phyloP scores from a whole-genome alignment of 192 early-diverging fungal genomes.

The Gorgonomyces haynaldii region DNA sequence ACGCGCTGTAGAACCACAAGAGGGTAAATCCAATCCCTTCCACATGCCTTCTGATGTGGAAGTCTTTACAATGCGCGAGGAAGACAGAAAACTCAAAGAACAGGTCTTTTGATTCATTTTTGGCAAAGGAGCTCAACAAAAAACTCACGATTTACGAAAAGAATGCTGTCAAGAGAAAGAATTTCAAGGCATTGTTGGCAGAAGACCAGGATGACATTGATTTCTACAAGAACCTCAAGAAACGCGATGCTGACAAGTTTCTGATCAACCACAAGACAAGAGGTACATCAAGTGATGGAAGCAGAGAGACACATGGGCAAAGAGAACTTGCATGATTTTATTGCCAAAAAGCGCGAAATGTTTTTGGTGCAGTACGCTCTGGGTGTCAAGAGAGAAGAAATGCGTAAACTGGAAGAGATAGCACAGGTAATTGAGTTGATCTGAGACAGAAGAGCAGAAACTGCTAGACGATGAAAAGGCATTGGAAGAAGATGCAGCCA shows the following conservation, averaged over 20 bases:
- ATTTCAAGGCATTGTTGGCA: constrained; percentile 41
- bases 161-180: constrained; percentile 28
- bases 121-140: constrained; percentile 33
- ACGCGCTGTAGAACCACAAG: not conserved
- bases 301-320: constrained; percentile 42
- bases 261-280: constrained; percentile 32
- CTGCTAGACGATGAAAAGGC: constrained; percentile 48
- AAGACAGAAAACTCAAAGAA: constrained; percentile 27
- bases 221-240: constrained; percentile 35
- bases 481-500: constrained; percentile 48
- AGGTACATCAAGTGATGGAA: constrained; percentile 18
- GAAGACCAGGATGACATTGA: constrained; percentile 41
- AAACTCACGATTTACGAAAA: constrained; percentile 37
- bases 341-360: constrained; percentile 50
- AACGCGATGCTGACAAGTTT: constrained; percentile 38
- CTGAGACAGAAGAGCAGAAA: constrained; percentile 44
- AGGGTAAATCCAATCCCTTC: constrained; percentile 30
- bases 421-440: constrained; percentile 24
- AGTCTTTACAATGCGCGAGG: constrained; percentile 41
- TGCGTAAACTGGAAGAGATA: constrained; percentile 47
- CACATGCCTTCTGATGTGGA: constrained; percentile 44
- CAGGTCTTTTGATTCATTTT: constrained; percentile 13
- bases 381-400: constrained; percentile 48
- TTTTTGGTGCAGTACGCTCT: constrained; percentile 47
- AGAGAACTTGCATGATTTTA: constrained; percentile 46